A percentile compares a stretch with the other conserved stretches of the same genome.
Conservation (phyloP, 2,329 filamentous ascomycete genomes). For the Exophiala mesophila region DNA sequence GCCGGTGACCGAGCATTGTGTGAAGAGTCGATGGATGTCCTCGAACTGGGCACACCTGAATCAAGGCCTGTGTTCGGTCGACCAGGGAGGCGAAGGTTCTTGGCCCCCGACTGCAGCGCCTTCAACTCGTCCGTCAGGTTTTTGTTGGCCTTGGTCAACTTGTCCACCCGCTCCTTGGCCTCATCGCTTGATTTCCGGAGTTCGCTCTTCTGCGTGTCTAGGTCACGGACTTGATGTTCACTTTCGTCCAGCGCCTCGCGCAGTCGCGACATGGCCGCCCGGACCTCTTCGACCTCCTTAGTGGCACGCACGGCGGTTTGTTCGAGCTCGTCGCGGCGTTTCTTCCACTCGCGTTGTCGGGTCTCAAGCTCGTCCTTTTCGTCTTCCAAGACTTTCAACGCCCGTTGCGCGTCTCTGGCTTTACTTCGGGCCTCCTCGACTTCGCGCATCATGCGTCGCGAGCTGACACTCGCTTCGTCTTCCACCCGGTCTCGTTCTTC, state of each 20-base stretch:
- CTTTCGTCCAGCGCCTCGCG: conserved; percentile 78
- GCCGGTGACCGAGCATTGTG: conserved; percentile 32
- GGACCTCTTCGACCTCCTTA: conserved; percentile 70
- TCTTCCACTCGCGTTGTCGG: conserved; percentile 68
- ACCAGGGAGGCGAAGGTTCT: conserved; percentile 25
- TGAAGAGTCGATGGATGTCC: conserved; percentile 55
- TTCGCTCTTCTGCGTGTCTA: conserved; percentile 76
- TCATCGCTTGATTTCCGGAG: conserved; percentile 74
- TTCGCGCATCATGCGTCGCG: conserved; percentile 72
- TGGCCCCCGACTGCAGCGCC: conserved; percentile 37
- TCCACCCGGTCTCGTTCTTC: conserved; percentile 91
- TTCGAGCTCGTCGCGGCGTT: conserved; percentile 71
- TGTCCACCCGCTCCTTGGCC: conserved; percentile 68
- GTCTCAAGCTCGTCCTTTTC: conserved; percentile 75
- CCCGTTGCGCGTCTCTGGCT: conserved; percentile 74
- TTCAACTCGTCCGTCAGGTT: conserved; percentile 56
- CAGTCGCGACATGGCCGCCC: conserved; percentile 70
- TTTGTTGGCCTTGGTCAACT: conserved; percentile 65
- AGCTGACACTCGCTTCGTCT: conserved; percentile 76
- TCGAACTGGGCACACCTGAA: conserved; percentile 48
- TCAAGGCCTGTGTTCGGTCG: conserved; percentile 33
- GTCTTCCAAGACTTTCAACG: conserved; percentile 63
- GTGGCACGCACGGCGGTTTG: conserved; percentile 61
- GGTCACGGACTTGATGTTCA: conserved; percentile 75
- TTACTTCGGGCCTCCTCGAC: conserved; percentile 77